Evolutionary conservation across 1,139 yeast genomes (phyloP).

Genomic region (Pichia kudriavzevii): DNA sequence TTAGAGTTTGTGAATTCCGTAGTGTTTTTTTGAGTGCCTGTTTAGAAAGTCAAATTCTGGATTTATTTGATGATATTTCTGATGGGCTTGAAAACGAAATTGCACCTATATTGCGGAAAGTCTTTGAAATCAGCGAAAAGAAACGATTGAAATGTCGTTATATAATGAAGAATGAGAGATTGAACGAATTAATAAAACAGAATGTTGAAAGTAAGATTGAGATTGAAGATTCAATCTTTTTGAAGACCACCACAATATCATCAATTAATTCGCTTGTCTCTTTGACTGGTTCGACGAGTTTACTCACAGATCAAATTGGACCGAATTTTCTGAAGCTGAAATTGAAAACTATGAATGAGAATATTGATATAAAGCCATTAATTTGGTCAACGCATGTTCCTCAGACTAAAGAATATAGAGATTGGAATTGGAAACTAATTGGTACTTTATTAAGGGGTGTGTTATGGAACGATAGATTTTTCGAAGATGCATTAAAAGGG

Average conservation of each 20-base stretch:
- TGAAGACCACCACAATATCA: constrained; percentile 7
- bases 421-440: constrained; percentile 84
- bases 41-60: too few species aligned
- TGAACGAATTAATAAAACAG: constrained; percentile 2
- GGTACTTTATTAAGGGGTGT: constrained; percentile 74
- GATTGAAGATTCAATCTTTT: too few species aligned
- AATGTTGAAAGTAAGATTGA: too few species aligned
- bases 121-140: constrained; percentile 19
- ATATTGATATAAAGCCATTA: constrained; percentile 53
- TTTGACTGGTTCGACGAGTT: not conserved
- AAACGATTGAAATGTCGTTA: constrained; percentile 2
- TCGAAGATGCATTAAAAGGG: constrained; percentile 72
- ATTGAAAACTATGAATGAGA: constrained; percentile 32
- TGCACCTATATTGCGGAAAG: too few species aligned
- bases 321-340: not conserved
- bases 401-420: constrained; percentile 67
- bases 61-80: too few species aligned
- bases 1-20: too few species aligned
- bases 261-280: constrained; percentile 4
- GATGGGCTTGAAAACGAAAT: too few species aligned
- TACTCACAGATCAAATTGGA: constrained; percentile 4
- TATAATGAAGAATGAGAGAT: not conserved
- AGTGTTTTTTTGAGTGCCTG: too few species aligned
- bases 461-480: constrained; percentile 54
- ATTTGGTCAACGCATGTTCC: constrained; percentile 64